These are phyloP conservation scores for Clarireedia paspali DNA, from an alignment of 2,329 filamentous ascomycete species.

Conservation along the genomic window DNA sequence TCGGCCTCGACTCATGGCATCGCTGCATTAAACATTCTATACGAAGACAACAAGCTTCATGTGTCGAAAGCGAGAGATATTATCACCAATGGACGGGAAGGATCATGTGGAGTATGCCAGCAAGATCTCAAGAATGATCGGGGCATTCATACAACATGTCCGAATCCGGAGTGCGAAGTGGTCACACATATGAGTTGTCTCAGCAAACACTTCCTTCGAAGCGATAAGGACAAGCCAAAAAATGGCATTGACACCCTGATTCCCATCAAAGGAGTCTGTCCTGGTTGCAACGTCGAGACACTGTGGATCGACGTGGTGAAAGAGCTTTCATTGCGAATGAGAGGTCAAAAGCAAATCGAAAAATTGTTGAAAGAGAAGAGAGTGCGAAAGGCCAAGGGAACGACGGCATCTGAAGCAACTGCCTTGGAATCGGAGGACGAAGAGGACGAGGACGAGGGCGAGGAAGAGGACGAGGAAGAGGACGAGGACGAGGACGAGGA, in stretches of 20 bases:
- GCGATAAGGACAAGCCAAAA: conserved; percentile 19
- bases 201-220: conserved; percentile 42
- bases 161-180: conserved; percentile 44
- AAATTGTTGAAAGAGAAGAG: conserved; percentile 51
- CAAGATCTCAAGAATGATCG: conserved; percentile 8
- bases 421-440: conserved; percentile 5
- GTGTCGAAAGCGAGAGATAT: conserved; percentile 1
- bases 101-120: conserved; percentile 12
- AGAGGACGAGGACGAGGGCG: background rate
- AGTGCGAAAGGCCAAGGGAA: conserved; percentile 12
- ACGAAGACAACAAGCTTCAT: background rate
- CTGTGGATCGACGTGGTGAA: conserved; percentile 74
- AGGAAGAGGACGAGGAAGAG: background rate
- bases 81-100: background rate
- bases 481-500: background rate
- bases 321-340: conserved; percentile 66
- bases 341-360: conserved; percentile 62
- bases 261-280: conserved; percentile 64
- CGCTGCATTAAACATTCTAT: background rate
- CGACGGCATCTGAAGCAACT: conserved; percentile 15
- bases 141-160: conserved; percentile 51
- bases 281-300: conserved; percentile 54
- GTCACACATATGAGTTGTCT: conserved; percentile 55
- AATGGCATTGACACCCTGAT: conserved; percentile 37
- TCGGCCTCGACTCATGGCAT: background rate